Evolutionary conservation across 73 alveolate genomes (phyloP), one percentile per base, ranked within the genome.

Genomic region (Breviolum minutum): DNA sequence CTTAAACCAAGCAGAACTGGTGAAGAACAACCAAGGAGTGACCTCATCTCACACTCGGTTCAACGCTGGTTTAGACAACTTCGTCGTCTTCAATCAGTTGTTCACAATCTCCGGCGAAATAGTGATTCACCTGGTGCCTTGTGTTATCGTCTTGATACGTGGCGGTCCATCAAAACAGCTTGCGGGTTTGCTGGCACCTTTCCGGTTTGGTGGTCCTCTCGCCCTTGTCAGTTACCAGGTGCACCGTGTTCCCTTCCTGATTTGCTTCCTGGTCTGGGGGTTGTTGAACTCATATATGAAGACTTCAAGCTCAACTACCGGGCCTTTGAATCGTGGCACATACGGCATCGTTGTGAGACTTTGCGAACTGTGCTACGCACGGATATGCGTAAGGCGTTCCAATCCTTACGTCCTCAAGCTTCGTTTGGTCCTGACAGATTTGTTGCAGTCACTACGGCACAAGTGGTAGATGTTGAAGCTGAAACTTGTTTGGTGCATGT

Each of bases 251-350:
- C 0, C 5, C 16, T 88, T 29, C 95, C 95, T 0, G 10, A 10
- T 2, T 26, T 9, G 16, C 48, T 63, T 20, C 85, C 95, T n/a
- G 0, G 24, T 0, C 2, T 7, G 3, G 16, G 26, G 63, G 60
- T 29, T 12, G 6, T 14, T 14, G 60, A 16, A 1, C 27, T 4
- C 13, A 13, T 66, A 24, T 70, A 30, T 30, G 70, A 66, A 6
- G 95, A 88, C 71, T 88, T 88, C 32, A 8, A 70, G 27, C 29
- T 30, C 29, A 88, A 88, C 70, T 88, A 1, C 61, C 60, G 85
- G 6, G 10, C 11, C 14, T 22, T 87, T 29, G 95, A 87, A 54
- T 7, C 70, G 12, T 87, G 95, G 95, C 63, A 87, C 30, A 20
- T 16, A 6, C 24, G 84, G 22, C 95, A 87, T 20, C 95, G 95